Conservation (phyloP, 805 yeast species). For the Barnettozyma sp. region DNA sequence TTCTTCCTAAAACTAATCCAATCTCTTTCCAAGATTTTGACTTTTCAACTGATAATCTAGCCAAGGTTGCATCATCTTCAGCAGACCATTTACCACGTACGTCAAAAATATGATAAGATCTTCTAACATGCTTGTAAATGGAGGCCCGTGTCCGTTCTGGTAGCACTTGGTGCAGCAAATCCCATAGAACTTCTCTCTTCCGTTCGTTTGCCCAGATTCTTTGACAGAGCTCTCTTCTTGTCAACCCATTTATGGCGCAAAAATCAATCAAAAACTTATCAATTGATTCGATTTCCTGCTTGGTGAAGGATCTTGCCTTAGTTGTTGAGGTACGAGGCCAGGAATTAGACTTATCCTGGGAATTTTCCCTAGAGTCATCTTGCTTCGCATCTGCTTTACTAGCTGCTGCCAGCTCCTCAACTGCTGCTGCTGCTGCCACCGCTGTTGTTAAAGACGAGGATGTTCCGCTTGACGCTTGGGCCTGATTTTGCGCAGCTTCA, state of each 20-base stretch:
- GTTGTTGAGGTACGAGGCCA: conserved; percentile 18
- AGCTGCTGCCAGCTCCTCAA: too few species aligned
- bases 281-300: conserved; percentile 62
- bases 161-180: conserved; percentile 63
- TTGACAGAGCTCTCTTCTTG: conserved; percentile 65
- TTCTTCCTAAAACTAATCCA: conserved; percentile 73
- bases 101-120: conserved; percentile 81
- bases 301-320: conserved; percentile 39
- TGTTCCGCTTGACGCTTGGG: too few species aligned
- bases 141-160: conserved; percentile 86
- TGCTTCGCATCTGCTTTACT: conserved; percentile 16
- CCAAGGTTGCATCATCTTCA: conserved; percentile 68
- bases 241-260: conserved; percentile 52
- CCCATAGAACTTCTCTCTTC: conserved; percentile 89
- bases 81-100: conserved; percentile 88
- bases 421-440: too few species aligned
- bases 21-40: conserved; percentile 87
- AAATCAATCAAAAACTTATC: conserved; percentile 69
- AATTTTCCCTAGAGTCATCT: conserved; percentile 35
- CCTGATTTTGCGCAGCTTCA: conserved; percentile 22
- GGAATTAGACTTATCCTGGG: conserved; percentile 7
- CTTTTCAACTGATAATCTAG: conserved; percentile 52
- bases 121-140: conserved; percentile 84
- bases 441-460: too few species aligned
- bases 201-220: conserved; percentile 85